A percentile compares a stretch with the other conserved stretches of the same genome.
These are phyloP conservation scores for Cryptococcus depauperatus DNA, from an alignment of 1,284 basidiomycete species.

Conservation along the genomic window DNA sequence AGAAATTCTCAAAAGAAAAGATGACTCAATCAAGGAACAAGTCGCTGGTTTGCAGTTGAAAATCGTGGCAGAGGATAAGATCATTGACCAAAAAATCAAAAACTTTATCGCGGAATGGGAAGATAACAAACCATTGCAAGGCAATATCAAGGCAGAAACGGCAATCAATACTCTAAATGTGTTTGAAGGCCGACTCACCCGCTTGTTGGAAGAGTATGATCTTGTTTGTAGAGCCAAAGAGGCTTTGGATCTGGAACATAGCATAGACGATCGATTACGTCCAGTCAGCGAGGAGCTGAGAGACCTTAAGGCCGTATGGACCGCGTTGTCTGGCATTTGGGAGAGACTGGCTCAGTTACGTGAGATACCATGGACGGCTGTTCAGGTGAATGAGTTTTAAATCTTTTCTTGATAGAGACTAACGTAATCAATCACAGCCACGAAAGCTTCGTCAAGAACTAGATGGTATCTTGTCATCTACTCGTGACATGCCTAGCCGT, in stretches of 20 bases:
- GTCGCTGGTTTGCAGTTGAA: constrained; percentile 62
- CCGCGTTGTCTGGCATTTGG: constrained; percentile 95
- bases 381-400: constrained; percentile 47
- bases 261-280: constrained; percentile 79
- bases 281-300: constrained; percentile 91
- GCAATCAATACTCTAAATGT: constrained; percentile 92
- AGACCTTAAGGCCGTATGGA: constrained; percentile 98
- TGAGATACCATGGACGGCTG: constrained; percentile 82
- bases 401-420: neutral
- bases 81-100: constrained; percentile 85
- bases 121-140: constrained; percentile 71
- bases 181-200: constrained; percentile 81
- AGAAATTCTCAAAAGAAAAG: constrained; percentile 95
- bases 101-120: constrained; percentile 92
- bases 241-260: constrained; percentile 85
- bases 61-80: constrained; percentile 98
- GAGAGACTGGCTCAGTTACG: constrained; percentile 81
- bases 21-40: constrained; percentile 96
- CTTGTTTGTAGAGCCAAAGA: constrained; percentile 93
- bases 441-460: constrained; percentile 91
- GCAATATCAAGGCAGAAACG: constrained; percentile 85
- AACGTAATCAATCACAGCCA: constrained; percentile 49
- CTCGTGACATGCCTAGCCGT: constrained; percentile 95
- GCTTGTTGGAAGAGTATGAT: constrained; percentile 86
- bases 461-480: constrained; percentile 77